Evolutionary conservation across 257 asterid genomes (phyloP).

Genomic region (Solanum paucissectum): DNA sequence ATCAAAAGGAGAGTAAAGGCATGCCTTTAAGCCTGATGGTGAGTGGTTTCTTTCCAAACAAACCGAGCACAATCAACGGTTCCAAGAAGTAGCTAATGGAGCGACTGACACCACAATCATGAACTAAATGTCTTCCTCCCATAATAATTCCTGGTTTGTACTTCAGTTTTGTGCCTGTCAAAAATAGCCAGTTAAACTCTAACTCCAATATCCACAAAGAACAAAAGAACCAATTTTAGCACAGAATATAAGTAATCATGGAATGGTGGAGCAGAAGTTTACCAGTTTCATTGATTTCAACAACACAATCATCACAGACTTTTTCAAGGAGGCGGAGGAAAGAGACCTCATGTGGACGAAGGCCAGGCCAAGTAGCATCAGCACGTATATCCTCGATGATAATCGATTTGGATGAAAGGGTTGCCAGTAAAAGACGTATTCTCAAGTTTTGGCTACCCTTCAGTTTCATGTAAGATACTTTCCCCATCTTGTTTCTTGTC

Average conservation of each 20-base stretch:
- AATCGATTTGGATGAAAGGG: conserved; percentile 65
- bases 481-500: conserved; percentile 29
- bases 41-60: conserved; percentile 82
- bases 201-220: neutral
- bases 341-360: conserved; percentile 66
- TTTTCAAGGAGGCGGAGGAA: conserved; percentile 69
- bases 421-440: conserved; percentile 67
- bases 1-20: neutral
- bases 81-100: conserved; percentile 73
- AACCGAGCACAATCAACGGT: conserved; percentile 66
- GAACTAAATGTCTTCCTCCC: conserved; percentile 72
- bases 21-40: conserved; percentile 62
- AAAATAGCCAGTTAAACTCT: neutral
- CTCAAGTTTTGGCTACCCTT: conserved; percentile 69
- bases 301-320: conserved; percentile 59
- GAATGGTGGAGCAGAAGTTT: neutral
- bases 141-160: conserved; percentile 82
- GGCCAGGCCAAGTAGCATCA: conserved; percentile 64
- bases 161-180: conserved; percentile 65
- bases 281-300: conserved; percentile 85
- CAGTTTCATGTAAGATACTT: conserved; percentile 37
- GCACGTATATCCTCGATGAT: conserved; percentile 73
- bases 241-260: neutral
- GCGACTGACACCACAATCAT: conserved; percentile 65
- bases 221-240: neutral